Evolutionary conservation across 768 basidiomycete genomes (phyloP).

Genomic region (Leccinum barrowsii): DNA sequence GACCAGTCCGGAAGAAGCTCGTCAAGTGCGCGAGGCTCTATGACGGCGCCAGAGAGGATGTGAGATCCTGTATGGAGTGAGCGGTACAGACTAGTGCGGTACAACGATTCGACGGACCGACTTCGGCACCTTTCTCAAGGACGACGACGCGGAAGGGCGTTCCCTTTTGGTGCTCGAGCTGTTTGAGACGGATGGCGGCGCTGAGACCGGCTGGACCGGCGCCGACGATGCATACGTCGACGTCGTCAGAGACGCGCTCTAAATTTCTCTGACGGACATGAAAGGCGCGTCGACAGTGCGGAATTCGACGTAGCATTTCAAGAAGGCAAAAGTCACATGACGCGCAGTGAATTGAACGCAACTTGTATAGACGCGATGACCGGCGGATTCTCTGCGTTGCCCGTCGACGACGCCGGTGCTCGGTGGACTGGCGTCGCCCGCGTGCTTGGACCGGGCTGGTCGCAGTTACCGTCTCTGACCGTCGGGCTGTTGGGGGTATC

Average conservation of each 20-base stretch:
- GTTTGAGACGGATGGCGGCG: constrained; percentile 94
- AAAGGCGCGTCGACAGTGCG: constrained; percentile 11
- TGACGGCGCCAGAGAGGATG: constrained; percentile 91
- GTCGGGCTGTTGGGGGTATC: constrained; percentile 81
- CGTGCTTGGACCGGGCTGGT: constrained; percentile 66
- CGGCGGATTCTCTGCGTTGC: constrained; percentile 51
- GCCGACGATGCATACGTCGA: constrained; percentile 97
- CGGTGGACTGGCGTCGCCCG: constrained; percentile 38
- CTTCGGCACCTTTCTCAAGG: constrained; percentile 91
- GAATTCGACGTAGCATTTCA: neutral
- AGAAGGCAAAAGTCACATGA: neutral
- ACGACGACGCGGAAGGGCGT: constrained; percentile 76
- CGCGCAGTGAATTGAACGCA: neutral
- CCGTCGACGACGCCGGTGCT: constrained; percentile 34
- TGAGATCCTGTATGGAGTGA: constrained; percentile 66
- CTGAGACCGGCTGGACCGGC: constrained; percentile 93
- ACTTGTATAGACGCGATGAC: neutral
- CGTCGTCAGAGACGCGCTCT: constrained; percentile 85
- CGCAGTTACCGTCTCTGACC: constrained; percentile 66
- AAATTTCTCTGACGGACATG: constrained; percentile 38
- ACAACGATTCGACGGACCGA: constrained; percentile 53
- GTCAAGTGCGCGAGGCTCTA: constrained; percentile 88
- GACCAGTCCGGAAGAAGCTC: constrained; percentile 89
- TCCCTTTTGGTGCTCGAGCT: constrained; percentile 78
- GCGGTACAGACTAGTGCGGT: neutral